phyloP scores from a whole-genome alignment of 1,139 yeast species.

The Casaregolazyma lundiana region DNA sequence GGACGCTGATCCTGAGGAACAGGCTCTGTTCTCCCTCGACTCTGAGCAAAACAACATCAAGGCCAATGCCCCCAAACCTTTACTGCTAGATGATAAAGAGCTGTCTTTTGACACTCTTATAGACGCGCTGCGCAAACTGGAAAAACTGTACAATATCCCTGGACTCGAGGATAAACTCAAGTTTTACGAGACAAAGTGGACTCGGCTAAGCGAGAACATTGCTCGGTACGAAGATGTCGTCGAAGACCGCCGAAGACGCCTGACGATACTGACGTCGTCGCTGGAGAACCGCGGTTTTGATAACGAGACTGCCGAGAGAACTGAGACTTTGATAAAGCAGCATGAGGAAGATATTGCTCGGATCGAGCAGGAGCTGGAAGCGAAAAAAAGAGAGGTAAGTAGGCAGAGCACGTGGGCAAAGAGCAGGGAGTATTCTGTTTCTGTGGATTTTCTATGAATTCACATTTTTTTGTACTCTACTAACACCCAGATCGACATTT shows the following conservation, averaged over 20 bases:
- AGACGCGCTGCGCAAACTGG: conserved; percentile 30
- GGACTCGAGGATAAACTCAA: conserved; percentile 29
- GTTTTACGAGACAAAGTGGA: conserved; percentile 23
- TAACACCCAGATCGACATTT: conserved; percentile 6
- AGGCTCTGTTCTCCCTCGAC: conserved; percentile 41
- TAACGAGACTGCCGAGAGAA: conserved; percentile 15
- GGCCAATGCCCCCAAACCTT: conserved; percentile 8
- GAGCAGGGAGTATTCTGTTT: too few relatives aligned
- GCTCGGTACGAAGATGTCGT: conserved; percentile 33
- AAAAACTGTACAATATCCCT: conserved; percentile 31
- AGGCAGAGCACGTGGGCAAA: not conserved
- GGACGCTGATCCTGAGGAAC: conserved; percentile 57
- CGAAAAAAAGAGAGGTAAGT: conserved; percentile 15
- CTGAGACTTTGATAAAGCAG: conserved; percentile 24
- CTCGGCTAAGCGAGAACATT: conserved; percentile 26
- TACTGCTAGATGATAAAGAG: conserved; percentile 19
- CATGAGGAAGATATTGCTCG: conserved; percentile 29
- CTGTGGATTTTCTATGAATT: not conserved
- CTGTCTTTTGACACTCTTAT: conserved; percentile 33
- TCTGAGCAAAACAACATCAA: conserved; percentile 12
- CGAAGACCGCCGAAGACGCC: conserved; percentile 27
- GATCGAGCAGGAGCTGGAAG: conserved; percentile 27
- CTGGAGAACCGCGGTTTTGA: conserved; percentile 22
- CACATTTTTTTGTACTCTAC: not conserved
- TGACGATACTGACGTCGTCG: conserved; percentile 17